A percentile compares a stretch with the other conserved stretches of the same genome.
Conservation (phyloP, 2,329 filamentous ascomycete species). For the Pseudogymnoascus sp. region DNA sequence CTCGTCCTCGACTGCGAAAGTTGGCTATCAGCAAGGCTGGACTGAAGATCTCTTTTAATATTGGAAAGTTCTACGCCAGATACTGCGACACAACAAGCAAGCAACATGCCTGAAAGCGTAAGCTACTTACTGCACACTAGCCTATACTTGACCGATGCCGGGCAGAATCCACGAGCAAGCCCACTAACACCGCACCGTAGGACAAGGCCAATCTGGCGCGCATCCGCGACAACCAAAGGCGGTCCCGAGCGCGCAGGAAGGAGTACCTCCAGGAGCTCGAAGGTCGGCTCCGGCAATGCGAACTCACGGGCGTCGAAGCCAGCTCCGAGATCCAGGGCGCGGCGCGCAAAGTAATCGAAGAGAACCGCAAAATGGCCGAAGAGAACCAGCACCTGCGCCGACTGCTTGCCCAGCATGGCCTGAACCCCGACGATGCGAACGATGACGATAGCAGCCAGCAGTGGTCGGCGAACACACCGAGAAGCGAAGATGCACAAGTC, state of each 20-base stretch:
- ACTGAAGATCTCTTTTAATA: not conserved
- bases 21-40: not conserved
- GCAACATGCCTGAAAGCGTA: constrained; percentile 6
- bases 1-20: not conserved
- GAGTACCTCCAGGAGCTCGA: constrained; percentile 67
- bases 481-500: constrained; percentile 18
- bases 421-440: not conserved
- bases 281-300: constrained; percentile 51
- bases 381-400: constrained; percentile 58
- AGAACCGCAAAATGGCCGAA: constrained; percentile 61
- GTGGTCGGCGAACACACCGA: not conserved
- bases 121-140: constrained; percentile 7
- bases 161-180: constrained; percentile 3
- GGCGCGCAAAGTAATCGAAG: constrained; percentile 57
- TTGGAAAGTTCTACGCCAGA: not conserved
- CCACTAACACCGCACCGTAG: constrained; percentile 10
- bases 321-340: constrained; percentile 64
- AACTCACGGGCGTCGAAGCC: constrained; percentile 57
- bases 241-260: constrained; percentile 64
- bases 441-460: not conserved
- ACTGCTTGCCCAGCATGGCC: constrained; percentile 48
- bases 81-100: constrained; percentile 1
- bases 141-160: constrained; percentile 1
- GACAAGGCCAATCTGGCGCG: constrained; percentile 38
- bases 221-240: constrained; percentile 68